Conservation (phyloP, 441 rosid genomes). For the Populus trichocarpa region DNA sequence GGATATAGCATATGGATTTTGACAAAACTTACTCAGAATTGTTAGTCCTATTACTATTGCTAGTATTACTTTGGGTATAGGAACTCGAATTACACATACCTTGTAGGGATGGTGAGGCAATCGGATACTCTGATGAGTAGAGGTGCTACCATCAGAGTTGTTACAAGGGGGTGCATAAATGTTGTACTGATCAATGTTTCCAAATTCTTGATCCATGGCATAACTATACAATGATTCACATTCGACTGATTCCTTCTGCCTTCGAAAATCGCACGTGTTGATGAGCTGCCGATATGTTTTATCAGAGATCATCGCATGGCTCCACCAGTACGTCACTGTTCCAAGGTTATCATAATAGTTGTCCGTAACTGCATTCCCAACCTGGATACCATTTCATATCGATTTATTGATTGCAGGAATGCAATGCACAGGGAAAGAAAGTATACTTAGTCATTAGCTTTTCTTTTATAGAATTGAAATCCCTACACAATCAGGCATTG, state of each 20-base stretch:
- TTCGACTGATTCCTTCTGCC: constrained; percentile 77
- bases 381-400: constrained; percentile 34
- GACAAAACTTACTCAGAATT: not conserved
- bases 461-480: not conserved
- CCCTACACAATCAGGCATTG: not conserved
- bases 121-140: constrained; percentile 41
- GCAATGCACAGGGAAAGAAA: not conserved
- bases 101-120: constrained; percentile 72
- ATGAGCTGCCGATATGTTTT: constrained; percentile 73
- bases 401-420: not conserved
- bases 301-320: constrained; percentile 98
- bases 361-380: constrained; percentile 98
- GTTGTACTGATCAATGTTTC: constrained; percentile 93
- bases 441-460: not conserved
- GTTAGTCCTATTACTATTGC: not conserved
- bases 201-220: constrained; percentile 95
- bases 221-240: constrained; percentile 82
- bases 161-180: constrained; percentile 90
- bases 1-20: not conserved
- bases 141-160: constrained; percentile 57
- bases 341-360: constrained; percentile 90
- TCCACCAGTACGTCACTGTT: constrained; percentile 98
- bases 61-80: not conserved
- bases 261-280: constrained; percentile 74
- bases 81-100: constrained; percentile 22